These are phyloP conservation scores for Tricladium varicosporioides DNA, from an alignment of 2,329 filamentous ascomycete genomes.

Conservation along the genomic window DNA sequence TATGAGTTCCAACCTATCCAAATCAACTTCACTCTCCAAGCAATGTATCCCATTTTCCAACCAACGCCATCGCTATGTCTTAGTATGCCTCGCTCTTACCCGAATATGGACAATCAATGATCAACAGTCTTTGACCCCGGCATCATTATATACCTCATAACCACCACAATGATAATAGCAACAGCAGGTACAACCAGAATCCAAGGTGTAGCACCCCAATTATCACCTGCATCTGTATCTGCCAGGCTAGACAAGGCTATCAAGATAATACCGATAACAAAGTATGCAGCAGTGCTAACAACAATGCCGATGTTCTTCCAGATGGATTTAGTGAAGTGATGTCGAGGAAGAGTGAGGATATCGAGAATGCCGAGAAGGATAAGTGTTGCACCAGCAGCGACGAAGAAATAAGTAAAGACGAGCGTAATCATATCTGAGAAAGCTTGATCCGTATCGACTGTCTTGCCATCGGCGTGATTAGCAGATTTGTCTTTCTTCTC, in stretches of 20 bases:
- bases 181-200: neutral
- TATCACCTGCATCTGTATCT: neutral
- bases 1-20: no score
- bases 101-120: no score
- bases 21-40: no score
- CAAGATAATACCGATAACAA: neutral
- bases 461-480: neutral
- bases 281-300: neutral
- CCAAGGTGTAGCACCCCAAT: neutral
- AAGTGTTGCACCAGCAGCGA: constrained; percentile 16
- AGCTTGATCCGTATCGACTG: neutral
- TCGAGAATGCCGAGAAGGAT: constrained; percentile 12
- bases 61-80: no score
- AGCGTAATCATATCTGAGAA: neutral
- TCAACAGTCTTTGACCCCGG: neutral
- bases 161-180: neutral
- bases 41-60: no score
- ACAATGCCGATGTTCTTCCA: neutral
- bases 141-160: neutral
- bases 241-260: neutral
- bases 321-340: neutral
- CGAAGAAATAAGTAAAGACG: constrained; percentile 25
- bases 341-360: neutral
- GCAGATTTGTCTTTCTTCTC: neutral
- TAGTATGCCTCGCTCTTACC: no score